Conservation (phyloP, 768 basidiomycete species). For the Mycena epipterygia region DNA sequence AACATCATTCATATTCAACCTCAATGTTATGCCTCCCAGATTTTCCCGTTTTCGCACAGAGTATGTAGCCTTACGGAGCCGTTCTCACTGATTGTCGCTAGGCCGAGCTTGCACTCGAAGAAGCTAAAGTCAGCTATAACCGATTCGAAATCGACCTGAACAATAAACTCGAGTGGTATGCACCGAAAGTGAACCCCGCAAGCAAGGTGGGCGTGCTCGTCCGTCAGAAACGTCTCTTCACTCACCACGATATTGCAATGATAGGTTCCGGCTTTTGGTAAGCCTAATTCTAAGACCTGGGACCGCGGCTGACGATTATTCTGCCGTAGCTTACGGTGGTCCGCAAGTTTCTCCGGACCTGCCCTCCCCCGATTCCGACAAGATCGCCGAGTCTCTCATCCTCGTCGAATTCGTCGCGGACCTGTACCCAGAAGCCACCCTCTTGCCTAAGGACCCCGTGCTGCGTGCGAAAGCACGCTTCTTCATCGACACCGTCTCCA, state of each 20-base stretch:
- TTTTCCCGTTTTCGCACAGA: slow-evolving; percentile 72
- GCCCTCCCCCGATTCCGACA: slow-evolving; percentile 72
- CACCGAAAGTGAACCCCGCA: slow-evolving; percentile 73
- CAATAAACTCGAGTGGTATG: slow-evolving; percentile 82
- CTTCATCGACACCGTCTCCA: slow-evolving; percentile 69
- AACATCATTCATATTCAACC: background rate
- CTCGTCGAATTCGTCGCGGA: slow-evolving; percentile 79
- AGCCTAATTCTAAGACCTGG: background rate
- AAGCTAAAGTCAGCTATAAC: slow-evolving; percentile 63
- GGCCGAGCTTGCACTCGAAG: slow-evolving; percentile 74
- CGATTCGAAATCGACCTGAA: slow-evolving; percentile 69
- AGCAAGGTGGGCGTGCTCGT: slow-evolving; percentile 66
- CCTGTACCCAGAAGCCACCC: slow-evolving; percentile 59
- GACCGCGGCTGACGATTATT: background rate
- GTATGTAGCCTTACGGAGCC: slow-evolving; percentile 52
- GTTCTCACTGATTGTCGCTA: slow-evolving; percentile 37
- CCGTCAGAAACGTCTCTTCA: background rate
- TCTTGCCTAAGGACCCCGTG: slow-evolving; percentile 71
- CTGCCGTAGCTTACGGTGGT: slow-evolving; percentile 73
- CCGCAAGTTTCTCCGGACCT: slow-evolving; percentile 66
- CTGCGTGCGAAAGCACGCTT: slow-evolving; percentile 71
- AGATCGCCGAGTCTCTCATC: slow-evolving; percentile 75
- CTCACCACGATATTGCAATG: background rate
- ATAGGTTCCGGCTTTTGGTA: slow-evolving; percentile 20
- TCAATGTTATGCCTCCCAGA: slow-evolving; percentile 48